Percentiles rank a stretch among this genome's conserved stretches.
These are phyloP conservation scores for Bacterosira constricta DNA, from an alignment of 108 stramenopile species.

Conservation along the genomic window DNA sequence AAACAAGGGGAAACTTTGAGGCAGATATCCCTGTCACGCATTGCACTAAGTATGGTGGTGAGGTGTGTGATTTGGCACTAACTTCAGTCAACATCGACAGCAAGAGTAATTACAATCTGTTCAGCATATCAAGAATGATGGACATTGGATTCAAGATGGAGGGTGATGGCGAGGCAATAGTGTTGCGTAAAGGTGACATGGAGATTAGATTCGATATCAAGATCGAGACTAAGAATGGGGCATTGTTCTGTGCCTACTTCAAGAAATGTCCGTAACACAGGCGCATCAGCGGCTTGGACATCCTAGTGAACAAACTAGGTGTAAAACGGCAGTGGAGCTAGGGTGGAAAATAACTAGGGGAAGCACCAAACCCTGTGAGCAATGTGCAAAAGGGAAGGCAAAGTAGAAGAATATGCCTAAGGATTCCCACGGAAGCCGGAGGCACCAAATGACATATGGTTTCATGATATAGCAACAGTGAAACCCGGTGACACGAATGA, in stretches of 20 bases:
- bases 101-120: conserved; percentile 32
- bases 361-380: conserved; percentile 28
- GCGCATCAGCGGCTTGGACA: conserved; percentile 38
- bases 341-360: conserved; percentile 30
- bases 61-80: background rate
- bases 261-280: conserved; percentile 14
- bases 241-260: conserved; percentile 19
- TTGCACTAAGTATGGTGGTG: conserved; percentile 7
- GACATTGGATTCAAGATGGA: conserved; percentile 31
- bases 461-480: conserved; percentile 1
- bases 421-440: background rate
- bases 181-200: conserved; percentile 15
- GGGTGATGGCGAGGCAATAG: conserved; percentile 27
- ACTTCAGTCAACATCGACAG: background rate
- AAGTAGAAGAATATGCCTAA: conserved; percentile 22
- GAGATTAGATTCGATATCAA: conserved; percentile 43
- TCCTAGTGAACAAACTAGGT: conserved; percentile 10
- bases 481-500: background rate
- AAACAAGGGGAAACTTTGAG: background rate
- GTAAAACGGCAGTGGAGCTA: conserved; percentile 16
- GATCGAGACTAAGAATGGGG: conserved; percentile 22
- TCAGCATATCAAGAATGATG: conserved; percentile 18
- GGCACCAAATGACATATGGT: background rate
- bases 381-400: conserved; percentile 23
- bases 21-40: background rate